Evolutionary conservation across 1,284 basidiomycete genomes (phyloP).

Genomic region (Irpex rosettiformis): DNA sequence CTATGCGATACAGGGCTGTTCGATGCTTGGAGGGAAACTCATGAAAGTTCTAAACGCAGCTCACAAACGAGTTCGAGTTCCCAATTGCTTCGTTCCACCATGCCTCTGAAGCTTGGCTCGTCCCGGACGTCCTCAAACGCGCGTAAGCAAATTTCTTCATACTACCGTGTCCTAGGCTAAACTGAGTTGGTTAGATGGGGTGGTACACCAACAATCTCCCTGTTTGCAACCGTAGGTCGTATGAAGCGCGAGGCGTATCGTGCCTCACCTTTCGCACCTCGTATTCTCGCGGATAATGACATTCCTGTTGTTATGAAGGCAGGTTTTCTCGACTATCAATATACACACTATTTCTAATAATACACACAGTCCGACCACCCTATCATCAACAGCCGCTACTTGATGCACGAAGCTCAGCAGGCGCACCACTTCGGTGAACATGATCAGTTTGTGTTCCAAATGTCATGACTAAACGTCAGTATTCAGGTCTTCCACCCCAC

Average conservation of each 20-base stretch:
- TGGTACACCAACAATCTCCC: constrained; percentile 66
- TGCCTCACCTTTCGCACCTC: constrained; percentile 80
- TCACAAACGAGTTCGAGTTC: constrained; percentile 81
- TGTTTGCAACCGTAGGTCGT: constrained; percentile 65
- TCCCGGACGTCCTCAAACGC: constrained; percentile 74
- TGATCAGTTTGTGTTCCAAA: background rate
- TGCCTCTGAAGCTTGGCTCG: constrained; percentile 82
- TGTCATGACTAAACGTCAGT: background rate
- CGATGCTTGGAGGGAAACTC: too few relatives aligned
- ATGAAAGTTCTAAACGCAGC: constrained; percentile 34
- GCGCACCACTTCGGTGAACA: constrained; percentile 70
- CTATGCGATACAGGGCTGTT: too few relatives aligned
- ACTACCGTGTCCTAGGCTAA: constrained; percentile 1
- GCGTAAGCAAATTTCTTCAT: constrained; percentile 41
- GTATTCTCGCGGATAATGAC: constrained; percentile 73
- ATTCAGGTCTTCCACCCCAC: constrained; percentile 47
- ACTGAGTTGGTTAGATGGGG: constrained; percentile 26
- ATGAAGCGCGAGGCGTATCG: constrained; percentile 87
- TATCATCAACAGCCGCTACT: constrained; percentile 71
- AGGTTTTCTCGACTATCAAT: background rate
- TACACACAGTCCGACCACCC: constrained; percentile 61
- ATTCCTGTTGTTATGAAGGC: constrained; percentile 81
- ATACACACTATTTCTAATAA: background rate
- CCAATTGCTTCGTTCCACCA: constrained; percentile 83
- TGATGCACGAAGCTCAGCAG: constrained; percentile 85